These are phyloP conservation scores for Alternaria novae-zelandiae DNA, from an alignment of 2,329 filamentous ascomycete species.

Conservation along the genomic window DNA sequence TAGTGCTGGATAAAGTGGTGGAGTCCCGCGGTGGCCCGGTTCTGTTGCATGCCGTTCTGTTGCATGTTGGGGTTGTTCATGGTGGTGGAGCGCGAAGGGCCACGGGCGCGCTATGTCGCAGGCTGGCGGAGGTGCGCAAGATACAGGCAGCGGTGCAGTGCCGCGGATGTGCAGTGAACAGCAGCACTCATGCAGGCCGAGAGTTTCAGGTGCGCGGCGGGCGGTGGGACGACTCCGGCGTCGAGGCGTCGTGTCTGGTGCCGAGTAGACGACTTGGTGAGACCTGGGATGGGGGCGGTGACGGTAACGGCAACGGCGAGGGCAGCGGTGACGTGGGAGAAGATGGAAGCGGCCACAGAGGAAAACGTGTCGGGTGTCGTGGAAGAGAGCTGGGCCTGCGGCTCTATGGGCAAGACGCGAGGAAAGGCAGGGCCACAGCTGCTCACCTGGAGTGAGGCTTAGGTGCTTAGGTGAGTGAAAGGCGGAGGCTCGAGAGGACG, in stretches of 20 bases:
- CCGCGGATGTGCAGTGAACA: slow-evolving; percentile 20
- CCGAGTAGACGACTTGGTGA: slow-evolving; percentile 2
- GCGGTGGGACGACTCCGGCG: not conserved
- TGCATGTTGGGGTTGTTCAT: slow-evolving; percentile 47
- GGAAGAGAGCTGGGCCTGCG: slow-evolving; percentile 1
- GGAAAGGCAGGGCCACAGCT: slow-evolving; percentile 9
- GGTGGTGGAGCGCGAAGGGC: slow-evolving; percentile 21
- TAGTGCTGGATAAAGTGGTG: slow-evolving; percentile 38
- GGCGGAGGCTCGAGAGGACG: slow-evolving; percentile 10
- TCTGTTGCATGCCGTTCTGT: slow-evolving; percentile 19
- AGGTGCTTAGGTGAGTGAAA: slow-evolving; percentile 8
- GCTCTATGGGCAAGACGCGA: not conserved
- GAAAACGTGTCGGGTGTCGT: not conserved
- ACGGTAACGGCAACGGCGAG: not conserved
- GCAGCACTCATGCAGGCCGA: slow-evolving; percentile 30
- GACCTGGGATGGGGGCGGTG: not conserved
- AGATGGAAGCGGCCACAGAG: not conserved
- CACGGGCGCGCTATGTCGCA: slow-evolving; percentile 10
- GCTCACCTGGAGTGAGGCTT: slow-evolving; percentile 16
- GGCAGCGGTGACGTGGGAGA: not conserved
- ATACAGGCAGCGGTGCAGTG: slow-evolving; percentile 23
- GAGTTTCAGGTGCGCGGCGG: not conserved
- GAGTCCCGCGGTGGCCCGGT: slow-evolving; percentile 25
- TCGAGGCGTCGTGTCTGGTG: slow-evolving; percentile 2
- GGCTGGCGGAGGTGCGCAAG: slow-evolving; percentile 3